Conservation (phyloP, 1,284 basidiomycete species). For the Ceratobasidium papillatum region DNA sequence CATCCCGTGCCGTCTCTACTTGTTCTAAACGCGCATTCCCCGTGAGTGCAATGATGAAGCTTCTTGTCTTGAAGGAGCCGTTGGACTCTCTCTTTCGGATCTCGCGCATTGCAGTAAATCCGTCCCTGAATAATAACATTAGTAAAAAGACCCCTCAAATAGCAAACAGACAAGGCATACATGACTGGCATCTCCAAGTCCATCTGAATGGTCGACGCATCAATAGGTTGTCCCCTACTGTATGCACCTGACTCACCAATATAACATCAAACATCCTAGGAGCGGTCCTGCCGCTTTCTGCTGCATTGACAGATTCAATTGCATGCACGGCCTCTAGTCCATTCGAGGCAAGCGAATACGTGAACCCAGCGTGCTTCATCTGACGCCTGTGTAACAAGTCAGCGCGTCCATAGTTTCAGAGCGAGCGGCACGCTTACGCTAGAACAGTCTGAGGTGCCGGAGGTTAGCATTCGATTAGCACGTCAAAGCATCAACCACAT, state of each 20-base stretch:
- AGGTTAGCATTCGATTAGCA: neutral
- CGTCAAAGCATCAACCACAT: slow-evolving; percentile 19
- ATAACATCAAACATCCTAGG: slow-evolving; percentile 47
- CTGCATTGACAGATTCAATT: slow-evolving; percentile 40
- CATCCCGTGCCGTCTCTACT: slow-evolving; percentile 34
- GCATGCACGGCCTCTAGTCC: slow-evolving; percentile 48
- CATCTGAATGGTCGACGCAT: slow-evolving; percentile 45
- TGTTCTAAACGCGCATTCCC: slow-evolving; percentile 47
- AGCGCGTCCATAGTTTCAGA: neutral
- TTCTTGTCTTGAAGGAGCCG: slow-evolving; percentile 45
- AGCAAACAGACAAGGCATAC: too few species aligned
- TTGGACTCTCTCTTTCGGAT: slow-evolving; percentile 47
- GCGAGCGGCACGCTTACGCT: slow-evolving; percentile 1
- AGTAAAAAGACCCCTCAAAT: neutral
- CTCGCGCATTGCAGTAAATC: slow-evolving; percentile 48
- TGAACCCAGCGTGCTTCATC: slow-evolving; percentile 48
- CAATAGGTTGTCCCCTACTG: neutral
- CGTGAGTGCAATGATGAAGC: slow-evolving; percentile 48
- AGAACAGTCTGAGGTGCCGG: slow-evolving; percentile 27
- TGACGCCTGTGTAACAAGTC: slow-evolving; percentile 44
- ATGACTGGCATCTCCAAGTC: slow-evolving; percentile 51
- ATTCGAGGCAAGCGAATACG: slow-evolving; percentile 47
- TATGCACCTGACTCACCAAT: slow-evolving; percentile 43
- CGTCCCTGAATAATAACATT: slow-evolving; percentile 42
- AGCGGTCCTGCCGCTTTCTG: neutral